Evolutionary conservation across 2,329 filamentous ascomycete species (phyloP).

Genomic region (Cladosporium phlei): DNA sequence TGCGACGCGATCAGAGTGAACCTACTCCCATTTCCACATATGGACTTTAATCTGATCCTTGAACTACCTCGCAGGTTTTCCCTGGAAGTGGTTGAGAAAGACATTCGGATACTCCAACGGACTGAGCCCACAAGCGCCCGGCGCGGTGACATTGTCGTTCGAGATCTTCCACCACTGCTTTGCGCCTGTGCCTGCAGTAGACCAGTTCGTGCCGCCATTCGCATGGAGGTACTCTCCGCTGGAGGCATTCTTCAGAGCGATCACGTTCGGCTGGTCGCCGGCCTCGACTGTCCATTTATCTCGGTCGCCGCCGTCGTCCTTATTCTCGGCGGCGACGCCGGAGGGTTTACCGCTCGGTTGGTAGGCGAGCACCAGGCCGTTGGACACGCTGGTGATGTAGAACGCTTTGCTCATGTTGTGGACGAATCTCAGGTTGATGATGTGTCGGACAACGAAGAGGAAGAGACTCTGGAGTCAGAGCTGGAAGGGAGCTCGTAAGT

Average conservation of each 20-base stretch:
- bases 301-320: neutral
- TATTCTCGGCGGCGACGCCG: neutral
- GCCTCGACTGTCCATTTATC: slow-evolving; percentile 5
- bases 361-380: neutral
- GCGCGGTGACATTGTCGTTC: neutral
- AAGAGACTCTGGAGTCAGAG: no score
- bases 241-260: neutral
- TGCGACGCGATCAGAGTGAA: no score
- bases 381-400: slow-evolving; percentile 1
- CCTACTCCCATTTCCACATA: slow-evolving; percentile 5
- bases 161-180: slow-evolving; percentile 1
- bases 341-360: neutral
- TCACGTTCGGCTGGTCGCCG: neutral
- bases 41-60: neutral
- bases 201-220: neutral
- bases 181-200: neutral
- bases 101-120: neutral
- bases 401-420: neutral
- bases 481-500: no score
- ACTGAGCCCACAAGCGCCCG: neutral
- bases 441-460: no score
- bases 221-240: neutral
- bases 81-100: slow-evolving; percentile 1
- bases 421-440: no score
- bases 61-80: neutral